Percentiles rank a stretch among this genome's conserved stretches.
These are phyloP conservation scores for Fusarium sp. DNA, from an alignment of 2,329 filamentous ascomycete species.

Conservation along the genomic window DNA sequence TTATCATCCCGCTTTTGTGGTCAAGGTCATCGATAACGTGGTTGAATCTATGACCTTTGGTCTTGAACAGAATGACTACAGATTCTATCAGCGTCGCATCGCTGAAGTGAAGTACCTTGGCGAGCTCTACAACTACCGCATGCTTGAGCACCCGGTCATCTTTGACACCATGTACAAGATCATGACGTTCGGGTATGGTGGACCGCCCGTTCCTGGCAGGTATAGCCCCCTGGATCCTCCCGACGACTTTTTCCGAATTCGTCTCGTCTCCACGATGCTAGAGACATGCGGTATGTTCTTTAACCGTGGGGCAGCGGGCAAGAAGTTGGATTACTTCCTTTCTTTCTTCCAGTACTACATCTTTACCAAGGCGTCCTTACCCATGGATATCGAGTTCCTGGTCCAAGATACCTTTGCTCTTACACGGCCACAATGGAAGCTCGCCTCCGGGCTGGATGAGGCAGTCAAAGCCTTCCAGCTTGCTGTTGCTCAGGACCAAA, in stretches of 20 bases:
- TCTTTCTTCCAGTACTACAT: slow-evolving; percentile 99
- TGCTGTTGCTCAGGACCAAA: slow-evolving; percentile 91
- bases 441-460: slow-evolving; percentile 83
- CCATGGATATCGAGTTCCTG: slow-evolving; percentile 98
- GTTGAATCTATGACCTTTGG: slow-evolving; percentile 89
- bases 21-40: slow-evolving; percentile 90
- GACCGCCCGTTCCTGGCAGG: slow-evolving; percentile 82
- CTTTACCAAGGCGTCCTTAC: slow-evolving; percentile 86
- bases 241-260: slow-evolving; percentile 96
- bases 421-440: slow-evolving; percentile 91
- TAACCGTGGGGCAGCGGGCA: slow-evolving; percentile 90
- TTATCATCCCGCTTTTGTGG: slow-evolving; percentile 91
- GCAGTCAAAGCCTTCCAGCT: slow-evolving; percentile 86
- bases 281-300: slow-evolving; percentile 98
- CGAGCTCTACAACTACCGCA: slow-evolving; percentile 96
- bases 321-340: slow-evolving; percentile 97
- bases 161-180: slow-evolving; percentile 97
- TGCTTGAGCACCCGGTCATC: slow-evolving; percentile 94
- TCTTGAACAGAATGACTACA: slow-evolving; percentile 95
- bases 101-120: slow-evolving; percentile 97
- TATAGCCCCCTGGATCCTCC: slow-evolving; percentile 85
- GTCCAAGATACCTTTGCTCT: slow-evolving; percentile 91
- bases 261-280: slow-evolving; percentile 86
- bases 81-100: slow-evolving; percentile 93
- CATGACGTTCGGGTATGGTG: slow-evolving; percentile 90